A percentile compares a stretch with the other conserved stretches of the same genome.
Conservation (phyloP, 805 yeast species). For the Blastobotrys terrestris region DNA sequence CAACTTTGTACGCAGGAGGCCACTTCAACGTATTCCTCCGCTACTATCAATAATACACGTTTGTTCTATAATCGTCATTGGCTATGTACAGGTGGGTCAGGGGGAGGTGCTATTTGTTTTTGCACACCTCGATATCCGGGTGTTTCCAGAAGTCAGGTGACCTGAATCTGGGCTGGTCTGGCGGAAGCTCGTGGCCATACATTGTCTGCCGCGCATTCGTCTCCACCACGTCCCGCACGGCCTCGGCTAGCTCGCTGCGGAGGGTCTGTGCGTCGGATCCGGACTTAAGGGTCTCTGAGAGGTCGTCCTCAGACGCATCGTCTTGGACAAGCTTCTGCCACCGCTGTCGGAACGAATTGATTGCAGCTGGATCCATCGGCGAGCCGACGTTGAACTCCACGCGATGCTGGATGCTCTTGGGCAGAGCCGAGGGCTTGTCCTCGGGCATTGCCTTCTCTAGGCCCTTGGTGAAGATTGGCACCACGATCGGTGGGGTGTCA, state of each 20-base stretch:
- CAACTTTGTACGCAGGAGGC: not conserved
- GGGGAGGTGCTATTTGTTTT: not conserved
- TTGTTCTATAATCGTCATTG: not conserved
- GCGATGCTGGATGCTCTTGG: slow-evolving; percentile 59
- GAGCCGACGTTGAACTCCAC: slow-evolving; percentile 68
- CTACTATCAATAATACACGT: not conserved
- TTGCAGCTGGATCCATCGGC: slow-evolving; percentile 52
- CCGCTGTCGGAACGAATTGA: slow-evolving; percentile 55
- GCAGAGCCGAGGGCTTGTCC: slow-evolving; percentile 43
- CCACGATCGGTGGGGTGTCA: slow-evolving; percentile 73
- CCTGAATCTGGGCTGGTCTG: slow-evolving; percentile 65
- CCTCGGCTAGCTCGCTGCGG: slow-evolving; percentile 64
- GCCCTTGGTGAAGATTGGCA: slow-evolving; percentile 83
- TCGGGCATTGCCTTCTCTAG: slow-evolving; percentile 87
- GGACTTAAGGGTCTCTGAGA: slow-evolving; percentile 53
- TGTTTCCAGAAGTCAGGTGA: slow-evolving; percentile 64
- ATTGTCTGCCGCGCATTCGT: slow-evolving; percentile 18
- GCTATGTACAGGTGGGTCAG: not conserved
- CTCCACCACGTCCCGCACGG: slow-evolving; percentile 57
- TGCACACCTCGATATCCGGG: slow-evolving; percentile 7
- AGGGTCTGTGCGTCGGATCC: slow-evolving; percentile 62
- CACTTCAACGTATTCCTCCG: not conserved
- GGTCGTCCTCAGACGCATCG: slow-evolving; percentile 51
- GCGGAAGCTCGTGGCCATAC: slow-evolving; percentile 28
- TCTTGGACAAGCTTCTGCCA: slow-evolving; percentile 63